A percentile compares a stretch with the other conserved stretches of the same genome.
phyloP scores from a whole-genome alignment of 176 grass and related monocot species.

The Carex parvula region DNA sequence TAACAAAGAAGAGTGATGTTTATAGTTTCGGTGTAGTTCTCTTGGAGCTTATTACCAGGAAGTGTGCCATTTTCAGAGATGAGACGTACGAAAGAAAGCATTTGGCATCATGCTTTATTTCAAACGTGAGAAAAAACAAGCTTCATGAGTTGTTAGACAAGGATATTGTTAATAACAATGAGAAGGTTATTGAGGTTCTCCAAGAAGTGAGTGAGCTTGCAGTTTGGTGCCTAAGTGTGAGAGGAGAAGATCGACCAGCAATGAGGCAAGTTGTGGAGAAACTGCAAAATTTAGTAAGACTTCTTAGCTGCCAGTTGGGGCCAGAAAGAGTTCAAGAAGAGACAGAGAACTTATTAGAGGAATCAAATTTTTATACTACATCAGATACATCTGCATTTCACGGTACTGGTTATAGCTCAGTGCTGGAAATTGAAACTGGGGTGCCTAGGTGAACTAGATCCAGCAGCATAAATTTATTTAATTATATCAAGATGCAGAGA shows the following conservation, averaged over 20 bases:
- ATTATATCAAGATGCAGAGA: background rate
- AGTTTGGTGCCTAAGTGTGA: constrained; percentile 14
- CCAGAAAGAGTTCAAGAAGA: background rate
- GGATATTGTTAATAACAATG: too few species aligned
- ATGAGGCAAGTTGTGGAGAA: constrained; percentile 15
- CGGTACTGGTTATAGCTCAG: background rate
- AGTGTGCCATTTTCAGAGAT: too few species aligned
- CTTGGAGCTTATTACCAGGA: too few species aligned
- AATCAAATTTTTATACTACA: background rate
- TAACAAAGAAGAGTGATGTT: too few species aligned
- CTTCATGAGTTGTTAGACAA: too few species aligned
- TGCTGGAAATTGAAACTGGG: background rate
- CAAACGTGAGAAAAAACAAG: too few species aligned
- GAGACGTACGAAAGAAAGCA: too few species aligned
- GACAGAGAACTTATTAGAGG: background rate
- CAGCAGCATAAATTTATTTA: background rate
- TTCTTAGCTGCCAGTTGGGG: background rate
- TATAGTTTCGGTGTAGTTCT: too few species aligned
- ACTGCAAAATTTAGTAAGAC: background rate
- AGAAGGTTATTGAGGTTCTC: too few species aligned
- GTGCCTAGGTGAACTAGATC: background rate
- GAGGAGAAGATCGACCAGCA: constrained; percentile 15
- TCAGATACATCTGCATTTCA: background rate
- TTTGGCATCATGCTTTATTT: too few species aligned
- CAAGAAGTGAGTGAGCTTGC: background rate